Evolutionary conservation across 768 basidiomycete genomes (phyloP), one percentile per base, ranked within the genome.

Genomic region (Kwoniella sp.): DNA sequence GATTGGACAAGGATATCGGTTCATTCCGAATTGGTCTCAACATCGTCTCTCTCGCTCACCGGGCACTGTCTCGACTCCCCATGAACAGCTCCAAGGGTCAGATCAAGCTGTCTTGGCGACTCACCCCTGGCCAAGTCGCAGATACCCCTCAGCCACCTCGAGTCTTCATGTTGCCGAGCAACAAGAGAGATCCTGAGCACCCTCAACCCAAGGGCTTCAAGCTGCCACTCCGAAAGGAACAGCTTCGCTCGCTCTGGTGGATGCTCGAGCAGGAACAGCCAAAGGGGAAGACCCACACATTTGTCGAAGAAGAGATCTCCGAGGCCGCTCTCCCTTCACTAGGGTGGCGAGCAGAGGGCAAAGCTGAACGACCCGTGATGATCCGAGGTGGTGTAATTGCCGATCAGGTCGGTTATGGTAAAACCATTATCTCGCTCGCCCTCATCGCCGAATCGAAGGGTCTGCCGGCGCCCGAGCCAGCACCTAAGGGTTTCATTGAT

Each of bases 361-460:
- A 91, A 47, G 93, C 90, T 2, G 87, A 90, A 70, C 82, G 93
- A 34, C 86, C 89, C 0, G 85, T 91, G 57, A 85, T 82, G 65
- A 82, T 96, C 47, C 85, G 90, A 60, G 93, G 94, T 20, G 93
- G 94, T 12, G 93, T 96, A 54, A 86, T 96, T 51, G 93, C 93
- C 13, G 94, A 97, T 73, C 90, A 94, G 82, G 94, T 97, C 66
- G 94, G 94, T 56, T 97, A 97, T 75, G 94, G 94, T 20, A 97
- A 97, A 82, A 97, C 94, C 0, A 93, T 93, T 23, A 94, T 96
- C 69, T 93, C 92, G 1, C 85, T 97, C 29, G 93, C 89, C 22
- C 85, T 97, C 65, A 89, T 96, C 67, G 89, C 90, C 68, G 87
- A 89, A 68, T 78, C 84, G 29, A 83, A 85, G 57, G 82, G 84